Conservation (phyloP, 108 stramenopile genomes). For the Epithemia pelagica region DNA sequence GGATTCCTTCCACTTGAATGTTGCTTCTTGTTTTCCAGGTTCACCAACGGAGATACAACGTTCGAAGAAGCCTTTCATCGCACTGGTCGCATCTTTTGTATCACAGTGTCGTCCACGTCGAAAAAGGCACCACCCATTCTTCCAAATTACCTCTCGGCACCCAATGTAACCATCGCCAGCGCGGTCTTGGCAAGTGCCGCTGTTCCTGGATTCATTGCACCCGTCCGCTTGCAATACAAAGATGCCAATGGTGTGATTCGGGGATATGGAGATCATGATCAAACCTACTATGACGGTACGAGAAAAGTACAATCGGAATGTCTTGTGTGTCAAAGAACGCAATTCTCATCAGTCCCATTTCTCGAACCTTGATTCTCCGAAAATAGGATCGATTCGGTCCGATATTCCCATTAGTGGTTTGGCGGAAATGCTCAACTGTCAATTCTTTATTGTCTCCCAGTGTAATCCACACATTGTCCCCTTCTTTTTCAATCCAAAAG, state of each 20-base stretch:
- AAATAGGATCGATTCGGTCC: conserved; percentile 53
- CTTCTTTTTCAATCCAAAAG: conserved; percentile 78
- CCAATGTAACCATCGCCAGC: conserved; percentile 90
- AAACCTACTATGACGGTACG: conserved; percentile 22
- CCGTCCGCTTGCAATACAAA: conserved; percentile 47
- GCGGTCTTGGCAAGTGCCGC: conserved; percentile 85
- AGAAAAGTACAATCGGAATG: background rate
- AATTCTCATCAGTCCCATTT: background rate
- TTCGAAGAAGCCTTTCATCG: conserved; percentile 96
- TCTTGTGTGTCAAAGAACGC: too few relatives aligned
- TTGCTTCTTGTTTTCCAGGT: conserved; percentile 29
- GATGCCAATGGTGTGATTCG: background rate
- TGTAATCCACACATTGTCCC: conserved; percentile 74
- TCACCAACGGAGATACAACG: conserved; percentile 85
- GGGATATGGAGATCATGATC: background rate
- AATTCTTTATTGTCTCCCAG: conserved; percentile 92
- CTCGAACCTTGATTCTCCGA: background rate
- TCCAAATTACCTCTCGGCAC: conserved; percentile 92
- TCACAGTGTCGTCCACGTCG: conserved; percentile 89
- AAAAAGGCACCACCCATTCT: conserved; percentile 90
- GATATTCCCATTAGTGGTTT: conserved; percentile 87
- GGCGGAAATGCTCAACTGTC: conserved; percentile 91
- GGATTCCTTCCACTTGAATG: too few relatives aligned
- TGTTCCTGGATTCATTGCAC: conserved; percentile 90
- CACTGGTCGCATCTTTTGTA: conserved; percentile 93